Conservation (phyloP, 2,329 filamentous ascomycete species). For the Colletotrichum sublineola region DNA sequence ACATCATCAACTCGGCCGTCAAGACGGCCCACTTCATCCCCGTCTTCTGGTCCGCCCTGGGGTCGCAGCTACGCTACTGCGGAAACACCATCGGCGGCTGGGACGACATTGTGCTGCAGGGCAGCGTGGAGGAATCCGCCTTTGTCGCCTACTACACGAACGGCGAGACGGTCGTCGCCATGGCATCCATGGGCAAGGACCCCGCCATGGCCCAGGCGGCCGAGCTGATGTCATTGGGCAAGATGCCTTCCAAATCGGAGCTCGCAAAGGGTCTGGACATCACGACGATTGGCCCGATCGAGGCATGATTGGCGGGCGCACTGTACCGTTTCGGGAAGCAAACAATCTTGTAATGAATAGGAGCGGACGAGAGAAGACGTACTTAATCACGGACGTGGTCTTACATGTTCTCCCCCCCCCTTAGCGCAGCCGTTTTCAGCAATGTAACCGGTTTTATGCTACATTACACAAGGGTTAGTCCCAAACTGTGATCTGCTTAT, state of each 20-base stretch:
- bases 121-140: slow-evolving; percentile 80
- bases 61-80: slow-evolving; percentile 91
- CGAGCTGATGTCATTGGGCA: slow-evolving; percentile 85
- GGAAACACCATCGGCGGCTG: slow-evolving; percentile 86
- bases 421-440: background rate
- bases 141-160: slow-evolving; percentile 92
- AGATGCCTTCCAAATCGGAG: slow-evolving; percentile 87
- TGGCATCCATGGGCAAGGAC: slow-evolving; percentile 91
- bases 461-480: background rate
- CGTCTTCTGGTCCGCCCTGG: slow-evolving; percentile 96
- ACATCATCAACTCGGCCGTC: slow-evolving; percentile 77
- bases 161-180: slow-evolving; percentile 88
- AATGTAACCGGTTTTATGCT: background rate
- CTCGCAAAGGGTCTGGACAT: slow-evolving; percentile 73
- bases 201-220: slow-evolving; percentile 86
- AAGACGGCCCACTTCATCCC: slow-evolving; percentile 84
- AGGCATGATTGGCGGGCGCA: slow-evolving; percentile 42
- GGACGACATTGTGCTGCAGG: slow-evolving; percentile 87
- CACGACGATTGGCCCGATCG: slow-evolving; percentile 56
- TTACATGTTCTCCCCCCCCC: background rate
- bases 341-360: background rate
- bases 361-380: background rate
- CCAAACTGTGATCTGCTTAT: background rate
- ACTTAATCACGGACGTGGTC: background rate
- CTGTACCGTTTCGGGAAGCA: background rate